Base-by-base conservation (phyloP, 768 basidiomycete genomes). In the Tylopilus intermedius region DNA sequence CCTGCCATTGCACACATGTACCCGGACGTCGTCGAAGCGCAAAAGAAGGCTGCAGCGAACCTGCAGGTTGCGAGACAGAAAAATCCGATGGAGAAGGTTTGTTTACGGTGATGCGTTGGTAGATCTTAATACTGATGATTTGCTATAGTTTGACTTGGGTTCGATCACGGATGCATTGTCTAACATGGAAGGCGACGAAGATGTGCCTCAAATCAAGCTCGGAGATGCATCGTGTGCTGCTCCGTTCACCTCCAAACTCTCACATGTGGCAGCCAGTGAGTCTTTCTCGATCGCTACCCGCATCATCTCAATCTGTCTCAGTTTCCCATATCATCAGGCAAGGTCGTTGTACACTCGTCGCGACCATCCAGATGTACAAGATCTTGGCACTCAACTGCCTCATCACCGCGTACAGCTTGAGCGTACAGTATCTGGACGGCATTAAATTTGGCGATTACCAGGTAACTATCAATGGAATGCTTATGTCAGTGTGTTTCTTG, bases 391-490 rank as follows among this genome's bases (percentile, higher is more conserved):
- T 99, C 51, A 99, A 98, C 67, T 98, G 96, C 65, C 76, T 99
- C 39, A 99, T 98, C 71, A 95, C 94, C 3, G 96, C 96, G n/a
- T 98, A 95, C 74, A 94, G 91, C 67, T 76, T 98, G 55, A 94
- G 90, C 60, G 96, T 98, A 29, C 94, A 95, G 69, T 97, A 99
- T 65, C 77, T 99, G 2, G 95, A 98, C 58, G 96, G 96, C 18
- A 97, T 99, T 79, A 98, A 98, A 71, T 97, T 94, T 70, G 96
- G 96, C 13, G 96, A 99, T 67, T 99, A 99, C 67, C 95, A 99
- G 66, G 88, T 96, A 32, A 97, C 95, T 2, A 84, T 99, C 55
- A 96, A 90, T 1, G 96, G 96, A 21, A 68, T 68, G 67, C 76
- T 98, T 65, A 96, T 99, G 94, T 94, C 90, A 27, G 90, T 98